Percentiles rank a stretch among this genome's conserved stretches.
Conservation (phyloP, 768 basidiomycete genomes). For the Gymnopilus junonius region DNA sequence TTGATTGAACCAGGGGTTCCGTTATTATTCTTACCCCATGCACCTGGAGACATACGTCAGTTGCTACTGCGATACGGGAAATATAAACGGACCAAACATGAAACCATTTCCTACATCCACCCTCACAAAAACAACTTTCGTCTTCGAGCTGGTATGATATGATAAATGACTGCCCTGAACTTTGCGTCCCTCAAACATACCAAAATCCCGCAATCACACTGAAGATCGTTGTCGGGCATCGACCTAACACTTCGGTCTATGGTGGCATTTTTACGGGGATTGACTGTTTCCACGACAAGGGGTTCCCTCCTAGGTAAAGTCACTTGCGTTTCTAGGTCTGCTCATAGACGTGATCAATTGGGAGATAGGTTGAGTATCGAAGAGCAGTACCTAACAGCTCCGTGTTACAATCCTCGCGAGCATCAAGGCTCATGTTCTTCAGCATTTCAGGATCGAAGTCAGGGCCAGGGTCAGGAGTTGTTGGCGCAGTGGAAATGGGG, state of each 20-base stretch:
- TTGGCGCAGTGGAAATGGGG: slow-evolving; percentile 32
- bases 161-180: not conserved
- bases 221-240: slow-evolving; percentile 41
- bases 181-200: slow-evolving; percentile 40
- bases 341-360: not conserved
- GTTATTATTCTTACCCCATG: slow-evolving; percentile 49
- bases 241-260: not conserved
- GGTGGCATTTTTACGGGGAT: slow-evolving; percentile 35
- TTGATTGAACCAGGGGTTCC: not conserved
- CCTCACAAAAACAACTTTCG: slow-evolving; percentile 65
- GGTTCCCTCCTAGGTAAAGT: slow-evolving; percentile 1
- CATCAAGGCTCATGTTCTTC: slow-evolving; percentile 30
- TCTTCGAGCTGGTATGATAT: slow-evolving; percentile 55
- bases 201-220: slow-evolving; percentile 73
- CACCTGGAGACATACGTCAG: slow-evolving; percentile 44
- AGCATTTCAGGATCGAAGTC: slow-evolving; percentile 34
- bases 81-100: slow-evolving; percentile 65
- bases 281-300: slow-evolving; percentile 36
- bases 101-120: slow-evolving; percentile 74
- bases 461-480: slow-evolving; percentile 14
- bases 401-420: slow-evolving; percentile 32
- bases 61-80: not conserved
- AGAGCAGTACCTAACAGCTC: slow-evolving; percentile 51
- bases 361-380: not conserved
- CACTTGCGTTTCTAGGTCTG: slow-evolving; percentile 49